Evolutionary conservation across 352 stramenopile species (phyloP).

Genomic region (Phytopythium litorale): DNA sequence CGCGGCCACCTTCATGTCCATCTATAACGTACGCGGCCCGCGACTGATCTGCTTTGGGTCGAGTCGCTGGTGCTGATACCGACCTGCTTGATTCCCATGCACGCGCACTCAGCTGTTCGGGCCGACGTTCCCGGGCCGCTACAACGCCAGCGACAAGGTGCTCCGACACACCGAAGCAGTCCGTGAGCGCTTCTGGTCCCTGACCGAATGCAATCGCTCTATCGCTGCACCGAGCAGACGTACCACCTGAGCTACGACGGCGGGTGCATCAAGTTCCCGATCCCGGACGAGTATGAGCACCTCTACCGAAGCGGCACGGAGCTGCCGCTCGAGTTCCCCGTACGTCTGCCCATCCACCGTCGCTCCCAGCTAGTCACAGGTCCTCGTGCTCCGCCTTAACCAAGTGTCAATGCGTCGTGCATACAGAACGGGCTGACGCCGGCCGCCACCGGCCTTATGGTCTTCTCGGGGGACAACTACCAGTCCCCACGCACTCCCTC

Average conservation of each 20-base stretch:
- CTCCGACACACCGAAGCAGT: neutral
- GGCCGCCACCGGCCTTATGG: constrained; percentile 60
- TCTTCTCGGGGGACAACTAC: constrained; percentile 59
- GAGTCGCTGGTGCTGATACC: neutral
- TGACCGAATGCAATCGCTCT: neutral
- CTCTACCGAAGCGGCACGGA: constrained; percentile 76
- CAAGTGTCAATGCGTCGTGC: neutral
- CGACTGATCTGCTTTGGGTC: neutral
- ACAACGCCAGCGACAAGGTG: constrained; percentile 62
- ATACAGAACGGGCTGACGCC: constrained; percentile 71
- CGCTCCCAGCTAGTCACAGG: neutral
- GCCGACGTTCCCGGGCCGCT: constrained; percentile 78
- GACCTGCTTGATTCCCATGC: neutral
- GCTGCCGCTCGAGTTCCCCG: constrained; percentile 78
- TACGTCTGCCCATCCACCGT: constrained; percentile 13
- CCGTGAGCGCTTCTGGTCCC: neutral
- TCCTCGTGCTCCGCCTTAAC: neutral
- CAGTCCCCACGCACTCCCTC: constrained; percentile 27
- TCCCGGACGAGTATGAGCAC: constrained; percentile 64
- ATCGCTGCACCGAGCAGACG: constrained; percentile 23
- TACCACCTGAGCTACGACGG: constrained; percentile 76
- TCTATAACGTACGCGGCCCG: constrained; percentile 67
- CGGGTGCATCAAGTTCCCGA: constrained; percentile 70
- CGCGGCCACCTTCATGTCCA: constrained; percentile 81
- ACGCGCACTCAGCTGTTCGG: constrained; percentile 55